Evolutionary conservation across 352 stramenopile genomes (phyloP), one percentile per base, ranked within the genome.

Genomic region (Globisporangium paroecandrum): DNA sequence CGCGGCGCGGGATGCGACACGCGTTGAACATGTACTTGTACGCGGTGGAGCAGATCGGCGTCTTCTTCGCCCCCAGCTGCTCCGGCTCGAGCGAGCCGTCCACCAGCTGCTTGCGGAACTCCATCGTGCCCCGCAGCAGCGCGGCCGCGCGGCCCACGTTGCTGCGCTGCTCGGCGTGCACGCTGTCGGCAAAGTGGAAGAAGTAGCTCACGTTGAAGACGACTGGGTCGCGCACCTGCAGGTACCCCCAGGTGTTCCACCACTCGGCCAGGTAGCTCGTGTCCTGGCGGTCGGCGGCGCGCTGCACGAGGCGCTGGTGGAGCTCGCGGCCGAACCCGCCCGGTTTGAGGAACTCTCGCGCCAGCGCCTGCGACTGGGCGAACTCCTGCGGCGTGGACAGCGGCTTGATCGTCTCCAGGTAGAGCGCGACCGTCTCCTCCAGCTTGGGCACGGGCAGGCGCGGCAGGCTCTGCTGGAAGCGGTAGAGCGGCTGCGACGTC

Each of bases 21-120:
- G 93, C 89, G 77, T 99, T 98, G 79, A 99, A 97, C 87, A 97
- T 97, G 82, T 95, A 97, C 82, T 96, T 97, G 82, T 96, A 97
- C 34, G 91, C 89, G 3, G 87, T 96, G 4, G 91, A 87, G 75
- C 94, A 98, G 15, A 99, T 69, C 4, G 93, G 92, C 53, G 83
- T 98, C 65, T 97, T 90, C 58, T 93, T 92, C 53, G 83, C 78
- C 38, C 95, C 93, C 15, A 98, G 85, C 47, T 82, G 91, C 68
- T 99, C 95, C 4, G 90, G 81, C 65, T 91, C 83, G 8, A 98
- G 72, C 57, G 73, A 75, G 25, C 96, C 96, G 43, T 89, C 84
- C 24, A 87, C 83, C 32, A 98, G 84, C 68, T 91, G 77, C n/a
- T 89, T 77, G 51, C 95, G 94, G 77, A 98, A 99, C 65, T 89